These are phyloP conservation scores for Ananas comosus DNA, from an alignment of 176 grass and related monocot genomes.

Conservation along the genomic window DNA sequence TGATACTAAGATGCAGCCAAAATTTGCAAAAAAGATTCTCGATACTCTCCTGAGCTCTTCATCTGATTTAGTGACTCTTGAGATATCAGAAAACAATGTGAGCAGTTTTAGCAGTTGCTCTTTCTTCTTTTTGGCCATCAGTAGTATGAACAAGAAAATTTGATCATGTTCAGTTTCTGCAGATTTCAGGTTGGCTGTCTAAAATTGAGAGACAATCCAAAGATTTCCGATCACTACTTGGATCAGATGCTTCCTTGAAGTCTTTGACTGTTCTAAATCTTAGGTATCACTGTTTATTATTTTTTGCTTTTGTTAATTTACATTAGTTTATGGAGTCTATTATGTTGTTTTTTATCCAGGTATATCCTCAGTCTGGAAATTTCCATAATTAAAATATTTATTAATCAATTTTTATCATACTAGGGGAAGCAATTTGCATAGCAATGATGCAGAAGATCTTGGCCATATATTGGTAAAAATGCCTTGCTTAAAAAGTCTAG, in stretches of 20 bases:
- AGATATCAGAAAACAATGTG: conserved; percentile 51
- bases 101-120: conserved; percentile 16
- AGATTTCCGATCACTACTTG: conserved; percentile 15
- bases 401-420: conserved; percentile 19
- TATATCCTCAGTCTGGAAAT: not conserved
- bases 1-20: conserved; percentile 37
- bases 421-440: conserved; percentile 70
- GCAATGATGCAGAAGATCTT: conserved; percentile 61
- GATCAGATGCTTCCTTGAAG: conserved; percentile 27
- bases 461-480: conserved; percentile 55
- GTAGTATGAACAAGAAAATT: not conserved
- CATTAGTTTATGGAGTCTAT: not conserved
- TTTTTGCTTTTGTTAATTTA: not conserved
- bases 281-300: conserved; percentile 28
- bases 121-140: conserved; percentile 7
- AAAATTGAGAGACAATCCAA: conserved; percentile 12
- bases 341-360: not conserved
- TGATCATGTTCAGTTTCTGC: conserved; percentile 9
- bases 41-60: conserved; percentile 32
- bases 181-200: conserved; percentile 38
- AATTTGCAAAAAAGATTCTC: conserved; percentile 41
- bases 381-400: conserved; percentile 3
- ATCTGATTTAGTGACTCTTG: conserved; percentile 35
- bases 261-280: conserved; percentile 42
- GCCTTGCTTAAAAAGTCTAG: conserved; percentile 60